A percentile compares a stretch with the other conserved stretches of the same genome.
phyloP scores from a whole-genome alignment of 116 monocot genomes.

The Thalassia testudinum region DNA sequence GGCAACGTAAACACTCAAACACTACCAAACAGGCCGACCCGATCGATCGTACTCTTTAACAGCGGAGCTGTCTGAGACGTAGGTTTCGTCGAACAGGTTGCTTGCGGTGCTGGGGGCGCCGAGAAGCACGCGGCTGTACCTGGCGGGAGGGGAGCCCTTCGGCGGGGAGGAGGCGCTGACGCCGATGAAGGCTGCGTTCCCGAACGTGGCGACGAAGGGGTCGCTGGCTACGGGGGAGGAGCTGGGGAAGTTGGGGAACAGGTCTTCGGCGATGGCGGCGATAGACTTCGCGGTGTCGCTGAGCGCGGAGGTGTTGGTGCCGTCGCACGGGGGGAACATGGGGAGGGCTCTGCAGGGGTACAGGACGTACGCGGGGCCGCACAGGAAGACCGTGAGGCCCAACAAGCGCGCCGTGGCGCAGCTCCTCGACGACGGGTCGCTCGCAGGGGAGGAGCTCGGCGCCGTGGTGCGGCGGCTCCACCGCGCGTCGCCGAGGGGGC shows the following conservation, averaged over 20 bases:
- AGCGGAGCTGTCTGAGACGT: not conserved
- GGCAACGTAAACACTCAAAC: conserved; percentile 5
- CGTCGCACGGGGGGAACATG: conserved; percentile 40
- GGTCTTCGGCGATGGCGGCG: conserved; percentile 21
- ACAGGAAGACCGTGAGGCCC: conserved; percentile 20
- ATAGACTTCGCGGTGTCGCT: conserved; percentile 21
- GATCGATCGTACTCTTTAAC: not conserved
- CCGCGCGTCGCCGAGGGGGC: conserved; percentile 8
- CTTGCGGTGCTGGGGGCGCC: conserved; percentile 21
- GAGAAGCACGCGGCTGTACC: conserved; percentile 12
- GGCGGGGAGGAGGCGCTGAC: conserved; percentile 14
- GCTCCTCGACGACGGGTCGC: conserved; percentile 3
- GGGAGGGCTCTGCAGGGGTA: conserved; percentile 9
- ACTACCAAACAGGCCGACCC: not conserved
- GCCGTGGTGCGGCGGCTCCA: conserved; percentile 11
- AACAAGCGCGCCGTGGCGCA: conserved; percentile 21
- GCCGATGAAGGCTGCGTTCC: conserved; percentile 12
- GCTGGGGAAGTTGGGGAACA: conserved; percentile 9
- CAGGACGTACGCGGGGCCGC: conserved; percentile 3
- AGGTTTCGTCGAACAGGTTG: conserved; percentile 8
- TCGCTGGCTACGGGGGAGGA: conserved; percentile 9
- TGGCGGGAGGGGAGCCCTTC: conserved; percentile 26
- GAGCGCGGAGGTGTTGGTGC: conserved; percentile 28
- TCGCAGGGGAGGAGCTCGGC: not conserved
- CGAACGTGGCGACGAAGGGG: conserved; percentile 10